Evolutionary conservation across 371 early-diverging fungal genomes (phyloP).

Genomic region (Zychaea mexicana): DNA sequence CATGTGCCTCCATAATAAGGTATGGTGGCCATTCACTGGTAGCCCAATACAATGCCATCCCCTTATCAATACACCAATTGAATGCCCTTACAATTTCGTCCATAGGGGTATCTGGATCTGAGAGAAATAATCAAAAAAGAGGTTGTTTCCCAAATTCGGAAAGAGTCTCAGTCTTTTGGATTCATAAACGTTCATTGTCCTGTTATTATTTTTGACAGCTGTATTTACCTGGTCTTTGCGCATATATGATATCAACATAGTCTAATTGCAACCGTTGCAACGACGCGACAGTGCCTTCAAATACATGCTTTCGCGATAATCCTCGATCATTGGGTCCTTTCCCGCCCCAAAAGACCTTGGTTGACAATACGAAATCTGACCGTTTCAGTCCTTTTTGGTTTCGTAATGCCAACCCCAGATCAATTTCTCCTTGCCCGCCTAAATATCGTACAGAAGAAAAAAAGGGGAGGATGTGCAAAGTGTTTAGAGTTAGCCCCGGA

Average conservation of each 20-base stretch:
- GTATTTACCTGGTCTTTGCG: constrained; percentile 74
- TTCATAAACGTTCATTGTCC: too few relatives aligned
- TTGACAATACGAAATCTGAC: constrained; percentile 77
- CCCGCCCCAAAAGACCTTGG: constrained; percentile 86
- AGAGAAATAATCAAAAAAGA: not conserved
- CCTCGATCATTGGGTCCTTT: constrained; percentile 84
- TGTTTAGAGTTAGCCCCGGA: too few relatives aligned
- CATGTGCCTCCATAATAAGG: constrained; percentile 78
- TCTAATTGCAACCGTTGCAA: constrained; percentile 76
- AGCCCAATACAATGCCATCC: constrained; percentile 87
- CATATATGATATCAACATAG: constrained; percentile 83
- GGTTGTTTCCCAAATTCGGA: not conserved
- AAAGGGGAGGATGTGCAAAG: too few relatives aligned
- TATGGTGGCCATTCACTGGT: constrained; percentile 87
- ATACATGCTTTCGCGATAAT: constrained; percentile 83
- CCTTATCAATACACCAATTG: constrained; percentile 82
- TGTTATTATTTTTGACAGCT: not conserved
- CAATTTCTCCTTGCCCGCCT: constrained; percentile 78
- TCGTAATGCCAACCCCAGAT: constrained; percentile 79
- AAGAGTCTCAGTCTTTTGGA: too few relatives aligned
- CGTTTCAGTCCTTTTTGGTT: constrained; percentile 64
- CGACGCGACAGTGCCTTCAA: constrained; percentile 81
- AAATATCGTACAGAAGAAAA: too few relatives aligned
- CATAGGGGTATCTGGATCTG: constrained; percentile 70
- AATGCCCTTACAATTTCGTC: constrained; percentile 89